Base-by-base conservation (phyloP, 2,329 filamentous ascomycete genomes). In the Fonsecaea multimorphosa region DNA sequence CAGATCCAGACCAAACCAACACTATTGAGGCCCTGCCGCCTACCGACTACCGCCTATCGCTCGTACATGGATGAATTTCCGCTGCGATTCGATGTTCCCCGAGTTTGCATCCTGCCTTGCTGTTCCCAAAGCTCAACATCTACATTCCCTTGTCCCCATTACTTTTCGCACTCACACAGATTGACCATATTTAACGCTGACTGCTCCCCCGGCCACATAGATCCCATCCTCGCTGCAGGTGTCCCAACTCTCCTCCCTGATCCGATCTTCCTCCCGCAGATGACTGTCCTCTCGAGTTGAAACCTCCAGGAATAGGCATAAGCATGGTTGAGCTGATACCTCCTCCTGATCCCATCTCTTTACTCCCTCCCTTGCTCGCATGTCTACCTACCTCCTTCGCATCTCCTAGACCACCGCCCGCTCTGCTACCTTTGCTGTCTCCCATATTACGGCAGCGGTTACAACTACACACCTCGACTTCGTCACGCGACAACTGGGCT, bases 371-470 rank as follows among this genome's bases (percentile, higher is more conserved):
- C 38, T 79, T 89, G 7, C 83, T 89, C 56, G 87, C 87, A 52
- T 89, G 86, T 75, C 80, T 89, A 2, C 85, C 87, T 6, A 85
- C 85, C 22, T 85, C 87, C 16, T 87, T 84, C 73, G 82, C 84
- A 58, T 86, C 87, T 38, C 82, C 83, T 61, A 81, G 81, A 66
- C 85, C 87, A 36, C 87, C 87, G 3, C 86, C 87, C 57, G 85
- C 84, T 31, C 78, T 89, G 11, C 80, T 89, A 1, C 84, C 85
- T 36, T 81, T 89, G 1, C 80, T 89, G 19, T 86, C 87, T 9
- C 87, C 87, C 8, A 86, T 89, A 52, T 81, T 89, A 2, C 85
- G 86, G 65, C 87, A 89, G 75, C 80, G 86, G 58, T 79, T 89
- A 2, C 82, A 85, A 70, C 82, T 87, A 65, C 79, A 89, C 57